phyloP scores from a whole-genome alignment of 371 early-diverging fungal species.

The Dichotomocladium elegans region DNA sequence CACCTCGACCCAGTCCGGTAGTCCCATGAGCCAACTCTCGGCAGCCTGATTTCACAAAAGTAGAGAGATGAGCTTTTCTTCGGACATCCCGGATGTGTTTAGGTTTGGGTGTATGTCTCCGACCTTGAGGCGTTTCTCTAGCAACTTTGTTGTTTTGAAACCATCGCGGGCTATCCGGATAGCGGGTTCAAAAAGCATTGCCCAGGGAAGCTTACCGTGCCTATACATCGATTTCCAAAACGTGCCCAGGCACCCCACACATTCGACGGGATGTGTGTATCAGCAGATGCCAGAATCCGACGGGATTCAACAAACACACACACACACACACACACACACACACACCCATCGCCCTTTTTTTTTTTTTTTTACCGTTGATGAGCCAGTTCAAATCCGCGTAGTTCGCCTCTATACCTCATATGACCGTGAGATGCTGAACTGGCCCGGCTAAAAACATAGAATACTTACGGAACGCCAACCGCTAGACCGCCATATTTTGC shows the following conservation, averaged over 20 bases:
- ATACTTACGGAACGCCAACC: constrained; percentile 82
- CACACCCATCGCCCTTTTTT: background rate
- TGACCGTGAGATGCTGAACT: too few species aligned
- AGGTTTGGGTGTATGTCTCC: constrained; percentile 5
- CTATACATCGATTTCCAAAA: constrained; percentile 15
- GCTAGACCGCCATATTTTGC: constrained; percentile 80
- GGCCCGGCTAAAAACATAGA: too few species aligned
- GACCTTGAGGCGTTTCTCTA: constrained; percentile 56
- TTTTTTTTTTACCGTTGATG: constrained; percentile 51
- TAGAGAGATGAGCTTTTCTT: background rate
- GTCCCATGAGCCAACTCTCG: constrained; percentile 30
- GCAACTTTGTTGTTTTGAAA: constrained; percentile 57
- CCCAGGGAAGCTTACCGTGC: constrained; percentile 88
- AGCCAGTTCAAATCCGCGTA: constrained; percentile 82
- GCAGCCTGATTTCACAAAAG: constrained; percentile 10
- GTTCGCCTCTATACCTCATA: constrained; percentile 81
- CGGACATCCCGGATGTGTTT: background rate
- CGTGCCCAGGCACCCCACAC: too few species aligned
- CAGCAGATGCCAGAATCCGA: too few species aligned
- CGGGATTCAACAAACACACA: too few species aligned
- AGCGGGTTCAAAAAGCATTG: constrained; percentile 75
- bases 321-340: too few species aligned
- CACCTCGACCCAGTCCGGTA: constrained; percentile 38
- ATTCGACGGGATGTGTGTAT: too few species aligned
- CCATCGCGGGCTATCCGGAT: constrained; percentile 81